These are phyloP conservation scores for Microdochium bolleyi DNA, from an alignment of 2,329 filamentous ascomycete species.

Conservation along the genomic window DNA sequence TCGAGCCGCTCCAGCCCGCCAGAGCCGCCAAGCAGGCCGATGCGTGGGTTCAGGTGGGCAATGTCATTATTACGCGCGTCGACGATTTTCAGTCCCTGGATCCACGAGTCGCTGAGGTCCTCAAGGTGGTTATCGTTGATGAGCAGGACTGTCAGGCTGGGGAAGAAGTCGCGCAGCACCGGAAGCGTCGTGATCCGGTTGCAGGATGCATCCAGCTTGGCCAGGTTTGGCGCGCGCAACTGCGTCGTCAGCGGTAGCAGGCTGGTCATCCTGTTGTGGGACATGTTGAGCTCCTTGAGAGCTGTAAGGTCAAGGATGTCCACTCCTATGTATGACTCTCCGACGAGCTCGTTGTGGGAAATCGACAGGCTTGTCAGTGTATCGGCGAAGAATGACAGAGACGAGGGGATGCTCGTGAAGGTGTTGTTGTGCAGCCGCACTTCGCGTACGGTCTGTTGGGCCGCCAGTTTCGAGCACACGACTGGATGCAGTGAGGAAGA, in stretches of 20 bases:
- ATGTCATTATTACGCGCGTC: constrained; percentile 85
- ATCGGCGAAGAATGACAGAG: constrained; percentile 62
- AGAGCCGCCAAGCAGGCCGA: constrained; percentile 66
- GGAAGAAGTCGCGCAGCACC: constrained; percentile 57
- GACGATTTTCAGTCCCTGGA: constrained; percentile 66
- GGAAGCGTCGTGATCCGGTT: constrained; percentile 75
- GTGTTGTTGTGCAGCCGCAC: constrained; percentile 72
- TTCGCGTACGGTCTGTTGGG: constrained; percentile 41
- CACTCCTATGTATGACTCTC: constrained; percentile 57
- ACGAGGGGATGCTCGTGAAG: constrained; percentile 60
- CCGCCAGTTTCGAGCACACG: constrained; percentile 46
- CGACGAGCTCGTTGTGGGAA: constrained; percentile 64
- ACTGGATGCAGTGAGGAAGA: constrained; percentile 52
- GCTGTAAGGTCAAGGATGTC: constrained; percentile 59
- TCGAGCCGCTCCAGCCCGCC: constrained; percentile 59
- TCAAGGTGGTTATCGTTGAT: constrained; percentile 73
- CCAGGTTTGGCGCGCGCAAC: constrained; percentile 66
- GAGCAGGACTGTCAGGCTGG: constrained; percentile 61
- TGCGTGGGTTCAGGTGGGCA: constrained; percentile 66
- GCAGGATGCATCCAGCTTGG: constrained; percentile 71
- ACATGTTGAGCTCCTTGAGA: constrained; percentile 70
- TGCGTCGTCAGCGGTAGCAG: constrained; percentile 57
- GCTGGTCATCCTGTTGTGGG: constrained; percentile 64
- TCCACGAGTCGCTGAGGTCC: constrained; percentile 63
- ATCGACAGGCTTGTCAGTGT: constrained; percentile 66